Base-by-base conservation (phyloP, 1,139 yeast genomes). In the Ogataea hybrid region DNA sequence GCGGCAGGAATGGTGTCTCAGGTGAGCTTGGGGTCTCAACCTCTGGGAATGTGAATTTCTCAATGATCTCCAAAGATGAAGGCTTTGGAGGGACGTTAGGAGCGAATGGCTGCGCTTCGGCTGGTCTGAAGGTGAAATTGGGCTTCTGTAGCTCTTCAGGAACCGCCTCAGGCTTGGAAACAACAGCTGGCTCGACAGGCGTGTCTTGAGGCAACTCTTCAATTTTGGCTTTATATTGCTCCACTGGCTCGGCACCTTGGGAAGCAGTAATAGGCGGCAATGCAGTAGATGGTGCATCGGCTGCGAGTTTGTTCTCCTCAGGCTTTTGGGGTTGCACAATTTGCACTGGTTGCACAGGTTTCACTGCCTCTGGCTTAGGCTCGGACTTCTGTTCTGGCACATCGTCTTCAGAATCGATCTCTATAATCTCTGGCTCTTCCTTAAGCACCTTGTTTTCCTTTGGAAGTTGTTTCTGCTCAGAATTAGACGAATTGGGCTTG, bases 21-120 rank as follows among this genome's bases (percentile, higher is more conserved):
- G 43, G 33, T 7, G 40, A 35, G 11, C 23, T 23, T 9, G 35
- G 39, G 15, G 32, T 31, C 22, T 40, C 39, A 16, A 48, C 48
- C 12, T 41, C 43, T 3, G 51, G 51, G 32, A 47, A 47, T 10
- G 35, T 36, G 38, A 47, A 46, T 16, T 41, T 34, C 6, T 44
- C 46, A 9, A 46, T 46, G 15, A 40, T 32, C 39, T 51, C 55
- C 8, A 42, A 27, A 12, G 37, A 12, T 4, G 28, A 36, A 8
- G 32, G 37, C 18, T 14, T 23, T 12, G 25, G 23, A 17, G 25
- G 28, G 23, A 15, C 9, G 28, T 4, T 15, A 27, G 12, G 15
- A 30, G 11, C 31, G 18, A 16, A 12, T 7, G 17, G 31, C n/a
- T 16, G n/a, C 28, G 15, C 12, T 5, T 25, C 21, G 21, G 21